phyloP scores from a whole-genome alignment of 2,329 filamentous ascomycete genomes.

The Mycosphaerella sp. region DNA sequence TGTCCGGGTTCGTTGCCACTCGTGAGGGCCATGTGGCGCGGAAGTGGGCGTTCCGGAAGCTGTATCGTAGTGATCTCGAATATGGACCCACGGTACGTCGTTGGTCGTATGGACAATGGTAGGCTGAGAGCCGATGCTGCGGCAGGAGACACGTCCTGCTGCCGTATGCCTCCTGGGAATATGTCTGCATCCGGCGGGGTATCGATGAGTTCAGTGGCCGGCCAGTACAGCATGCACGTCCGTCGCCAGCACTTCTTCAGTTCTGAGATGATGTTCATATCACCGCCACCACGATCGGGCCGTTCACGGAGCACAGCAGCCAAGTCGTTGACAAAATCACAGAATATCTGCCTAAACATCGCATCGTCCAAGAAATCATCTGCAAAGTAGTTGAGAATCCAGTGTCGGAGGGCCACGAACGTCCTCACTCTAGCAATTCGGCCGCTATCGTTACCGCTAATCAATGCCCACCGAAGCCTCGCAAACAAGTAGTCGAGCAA shows the following conservation, averaged over 20 bases:
- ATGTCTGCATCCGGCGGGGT: slow-evolving; percentile 59
- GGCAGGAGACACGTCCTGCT: slow-evolving; percentile 6
- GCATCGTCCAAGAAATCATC: slow-evolving; percentile 85
- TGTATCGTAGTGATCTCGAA: slow-evolving; percentile 24
- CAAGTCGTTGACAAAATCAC: slow-evolving; percentile 66
- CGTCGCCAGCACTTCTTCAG: slow-evolving; percentile 96
- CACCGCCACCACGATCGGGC: slow-evolving; percentile 51
- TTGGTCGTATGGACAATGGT: slow-evolving; percentile 21
- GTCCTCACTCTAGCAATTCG: slow-evolving; percentile 92
- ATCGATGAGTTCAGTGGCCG: slow-evolving; percentile 56
- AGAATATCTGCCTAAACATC: slow-evolving; percentile 69
- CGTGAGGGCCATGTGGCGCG: slow-evolving; percentile 4
- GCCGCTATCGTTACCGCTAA: slow-evolving; percentile 67
- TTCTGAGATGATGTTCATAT: slow-evolving; percentile 83
- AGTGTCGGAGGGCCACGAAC: slow-evolving; percentile 91
- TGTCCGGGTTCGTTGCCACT: slow-evolving; percentile 12
- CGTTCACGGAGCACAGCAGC: slow-evolving; percentile 49
- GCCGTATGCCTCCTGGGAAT: slow-evolving; percentile 59
- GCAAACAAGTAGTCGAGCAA: slow-evolving; percentile 79
- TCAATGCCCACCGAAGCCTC: slow-evolving; percentile 79
- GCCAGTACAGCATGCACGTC: slow-evolving; percentile 86
- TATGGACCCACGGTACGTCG: slow-evolving; percentile 20
- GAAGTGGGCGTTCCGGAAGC: slow-evolving; percentile 15
- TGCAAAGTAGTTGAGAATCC: slow-evolving; percentile 95
- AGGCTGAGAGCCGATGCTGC: slow-evolving; percentile 20